Evolutionary conservation across 768 basidiomycete species (phyloP).

Genomic region (Wakefieldia striispora): DNA sequence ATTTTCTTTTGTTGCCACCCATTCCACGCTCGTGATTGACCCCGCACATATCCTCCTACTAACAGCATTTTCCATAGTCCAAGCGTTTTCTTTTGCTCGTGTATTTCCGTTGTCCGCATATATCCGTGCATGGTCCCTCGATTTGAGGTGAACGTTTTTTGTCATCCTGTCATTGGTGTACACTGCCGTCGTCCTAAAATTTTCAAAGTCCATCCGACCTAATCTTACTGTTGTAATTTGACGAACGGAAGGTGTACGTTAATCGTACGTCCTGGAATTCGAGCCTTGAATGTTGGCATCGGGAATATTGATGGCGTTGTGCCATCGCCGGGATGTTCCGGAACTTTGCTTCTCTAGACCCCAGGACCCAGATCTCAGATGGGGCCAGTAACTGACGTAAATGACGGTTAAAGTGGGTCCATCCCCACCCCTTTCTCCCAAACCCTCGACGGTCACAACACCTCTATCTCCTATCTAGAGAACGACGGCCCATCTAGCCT

Average conservation of each 20-base stretch:
- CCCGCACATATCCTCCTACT: slow-evolving; percentile 9
- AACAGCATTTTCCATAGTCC: slow-evolving; percentile 10
- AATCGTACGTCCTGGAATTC: background rate
- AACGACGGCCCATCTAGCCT: too few species aligned
- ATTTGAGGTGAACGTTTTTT: slow-evolving; percentile 3
- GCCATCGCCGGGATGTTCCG: too few species aligned
- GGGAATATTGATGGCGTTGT: too few species aligned
- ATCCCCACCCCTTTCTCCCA: too few species aligned
- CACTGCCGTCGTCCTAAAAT: slow-evolving; percentile 7
- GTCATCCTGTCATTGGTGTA: background rate
- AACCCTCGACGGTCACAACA: too few species aligned
- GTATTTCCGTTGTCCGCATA: slow-evolving; percentile 23
- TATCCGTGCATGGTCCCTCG: slow-evolving; percentile 22
- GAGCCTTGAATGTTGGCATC: too few species aligned
- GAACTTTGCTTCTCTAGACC: too few species aligned
- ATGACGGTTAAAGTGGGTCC: too few species aligned
- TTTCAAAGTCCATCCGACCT: slow-evolving; percentile 4
- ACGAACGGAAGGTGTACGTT: slow-evolving; percentile 11
- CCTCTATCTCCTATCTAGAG: too few species aligned
- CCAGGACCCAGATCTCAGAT: too few species aligned
- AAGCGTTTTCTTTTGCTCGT: background rate
- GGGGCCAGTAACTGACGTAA: too few species aligned
- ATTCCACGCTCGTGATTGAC: slow-evolving; percentile 5
- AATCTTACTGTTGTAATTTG: slow-evolving; percentile 18
- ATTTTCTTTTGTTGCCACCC: slow-evolving; percentile 17